Evolutionary conservation across 1,284 basidiomycete species (phyloP).

Genomic region (Cronartium quercuum): DNA sequence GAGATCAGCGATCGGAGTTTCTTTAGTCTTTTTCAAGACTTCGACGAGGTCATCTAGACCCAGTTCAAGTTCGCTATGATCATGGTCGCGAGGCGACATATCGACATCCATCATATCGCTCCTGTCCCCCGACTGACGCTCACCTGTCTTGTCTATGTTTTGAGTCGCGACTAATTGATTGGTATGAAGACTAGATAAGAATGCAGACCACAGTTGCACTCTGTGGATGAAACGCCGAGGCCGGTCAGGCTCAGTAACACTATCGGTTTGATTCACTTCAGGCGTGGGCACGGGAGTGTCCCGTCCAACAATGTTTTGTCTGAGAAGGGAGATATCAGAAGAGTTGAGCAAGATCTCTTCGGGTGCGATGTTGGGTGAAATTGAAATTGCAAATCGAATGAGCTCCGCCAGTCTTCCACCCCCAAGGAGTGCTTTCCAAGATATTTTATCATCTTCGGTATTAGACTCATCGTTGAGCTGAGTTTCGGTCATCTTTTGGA

Average conservation of each 20-base stretch:
- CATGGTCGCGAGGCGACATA: neutral
- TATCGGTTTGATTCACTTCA: neutral
- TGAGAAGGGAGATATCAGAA: constrained; percentile 2
- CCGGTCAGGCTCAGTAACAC: neutral
- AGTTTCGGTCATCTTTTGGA: neutral
- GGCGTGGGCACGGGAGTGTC: neutral
- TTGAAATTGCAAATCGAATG: constrained; percentile 4
- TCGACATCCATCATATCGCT: neutral
- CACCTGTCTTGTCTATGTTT: neutral
- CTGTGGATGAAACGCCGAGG: neutral
- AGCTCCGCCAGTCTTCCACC: constrained; percentile 26
- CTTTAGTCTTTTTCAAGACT: neutral
- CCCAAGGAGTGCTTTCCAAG: constrained; percentile 18
- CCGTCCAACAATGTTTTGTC: neutral
- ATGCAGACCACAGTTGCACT: constrained; percentile 7
- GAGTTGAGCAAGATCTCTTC: neutral
- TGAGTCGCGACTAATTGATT: neutral
- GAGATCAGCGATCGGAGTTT: constrained; percentile 2
- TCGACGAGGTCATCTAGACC: constrained; percentile 13
- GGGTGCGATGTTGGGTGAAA: neutral
- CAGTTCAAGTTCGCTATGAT: constrained; percentile 13
- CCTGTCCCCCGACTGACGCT: neutral
- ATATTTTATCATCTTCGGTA: constrained; percentile 26
- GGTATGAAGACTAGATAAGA: constrained; percentile 10
- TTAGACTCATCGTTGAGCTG: neutral